phyloP scores from a whole-genome alignment of 306 rosid genomes.

The Corylus americana region DNA sequence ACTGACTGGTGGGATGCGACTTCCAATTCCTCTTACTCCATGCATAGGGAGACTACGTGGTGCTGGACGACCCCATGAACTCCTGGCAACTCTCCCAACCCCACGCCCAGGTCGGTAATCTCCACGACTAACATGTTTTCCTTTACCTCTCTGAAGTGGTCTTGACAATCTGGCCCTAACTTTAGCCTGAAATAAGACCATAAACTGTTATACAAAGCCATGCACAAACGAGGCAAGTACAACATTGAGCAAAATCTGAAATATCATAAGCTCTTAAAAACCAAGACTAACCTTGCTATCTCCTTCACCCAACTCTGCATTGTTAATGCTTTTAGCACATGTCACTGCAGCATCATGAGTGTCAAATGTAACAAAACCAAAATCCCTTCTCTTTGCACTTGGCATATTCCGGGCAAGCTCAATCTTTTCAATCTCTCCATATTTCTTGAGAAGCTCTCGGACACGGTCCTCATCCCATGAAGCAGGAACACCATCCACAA shows the following conservation, averaged over 20 bases:
- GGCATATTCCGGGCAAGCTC: conserved; percentile 99
- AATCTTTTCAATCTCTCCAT: conserved; percentile 77
- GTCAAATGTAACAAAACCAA: conserved; percentile 92
- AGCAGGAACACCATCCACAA: conserved; percentile 90
- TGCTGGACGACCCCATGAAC: conserved; percentile 79
- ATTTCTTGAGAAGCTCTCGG: conserved; percentile 66
- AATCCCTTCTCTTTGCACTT: conserved; percentile 91
- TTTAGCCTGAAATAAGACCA: conserved; percentile 64
- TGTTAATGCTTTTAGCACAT: conserved; percentile 85
- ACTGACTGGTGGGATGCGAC: conserved; percentile 60
- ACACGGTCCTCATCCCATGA: conserved; percentile 93
- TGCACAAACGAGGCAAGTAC: not conserved
- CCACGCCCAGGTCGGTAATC: conserved; percentile 65
- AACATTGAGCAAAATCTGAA: not conserved
- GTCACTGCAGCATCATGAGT: conserved; percentile 84
- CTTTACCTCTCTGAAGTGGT: conserved; percentile 93
- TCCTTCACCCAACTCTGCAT: conserved; percentile 92
- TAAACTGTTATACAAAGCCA: conserved; percentile 19
- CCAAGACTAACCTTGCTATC: conserved; percentile 66
- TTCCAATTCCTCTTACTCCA: conserved; percentile 66
- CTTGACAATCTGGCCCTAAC: conserved; percentile 96
- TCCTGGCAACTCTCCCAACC: conserved; percentile 51
- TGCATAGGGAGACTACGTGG: conserved; percentile 65
- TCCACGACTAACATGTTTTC: conserved; percentile 70
- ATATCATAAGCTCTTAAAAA: conserved; percentile 7